Base-by-base conservation (phyloP, 129 eudicot genomes). In the Gnaphalium uliginosum region DNA sequence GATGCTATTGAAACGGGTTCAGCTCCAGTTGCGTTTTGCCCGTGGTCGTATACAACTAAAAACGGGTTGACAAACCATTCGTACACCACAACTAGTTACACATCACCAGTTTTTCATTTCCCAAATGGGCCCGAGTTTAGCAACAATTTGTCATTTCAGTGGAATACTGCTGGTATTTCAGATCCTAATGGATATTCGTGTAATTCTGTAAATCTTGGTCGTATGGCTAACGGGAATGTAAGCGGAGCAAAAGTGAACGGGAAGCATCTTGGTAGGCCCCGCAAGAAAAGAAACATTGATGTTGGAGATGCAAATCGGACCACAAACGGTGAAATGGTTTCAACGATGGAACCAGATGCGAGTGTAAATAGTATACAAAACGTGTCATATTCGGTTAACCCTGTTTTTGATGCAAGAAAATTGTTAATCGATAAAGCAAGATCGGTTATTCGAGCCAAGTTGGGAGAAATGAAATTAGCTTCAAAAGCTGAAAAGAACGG, bases 1-100 rank as follows among this genome's bases (percentile, higher is more conserved):
- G 80, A 90, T 64, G 98, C 98, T 54, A 87, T 80, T 63, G 98
- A 93, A 81, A 87, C 95, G 11, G 96, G 96, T 41, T 61, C 86
- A 19, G 96, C 92, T 18, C 97, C 96, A 0, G 81, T 80, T 17
- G 83, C 78, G 30, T 89, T 83, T 74, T 79, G 87, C 68, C 86
- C 85, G 13, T 88, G 89, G 87, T 79, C 96, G 26, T 83, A 79
- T 78, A 81, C 53, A 14, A 82, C 86, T 17, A 87, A 89, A 25
- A 93, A 82, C 76, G 93, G 91, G 57, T 77, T 83, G 70, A 83
- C 81, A 19, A 76, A 85, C 71, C 90, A 80, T 81, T 87, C 88
- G 25, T 76, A 78, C 60, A 68, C 65, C 54, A 84, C 85, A 54
- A 79, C 64, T 63, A 23, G 89, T 0, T 74, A 74, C 23, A 75